These are phyloP conservation scores for Phytophthora pisi DNA, from an alignment of 352 stramenopile genomes.

Conservation along the genomic window DNA sequence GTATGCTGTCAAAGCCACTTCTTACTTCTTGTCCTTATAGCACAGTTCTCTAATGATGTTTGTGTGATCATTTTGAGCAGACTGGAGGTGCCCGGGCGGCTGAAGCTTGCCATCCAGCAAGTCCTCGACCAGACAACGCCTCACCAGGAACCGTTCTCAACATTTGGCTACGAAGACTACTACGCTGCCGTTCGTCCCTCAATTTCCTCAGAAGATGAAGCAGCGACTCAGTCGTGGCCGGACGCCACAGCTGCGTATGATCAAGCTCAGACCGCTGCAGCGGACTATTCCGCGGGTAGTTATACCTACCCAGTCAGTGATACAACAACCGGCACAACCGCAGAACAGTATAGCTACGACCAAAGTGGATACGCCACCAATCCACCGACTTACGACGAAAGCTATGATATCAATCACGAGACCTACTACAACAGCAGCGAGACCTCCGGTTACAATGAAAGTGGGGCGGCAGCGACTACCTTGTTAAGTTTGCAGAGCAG, in stretches of 20 bases:
- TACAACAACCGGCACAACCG: not conserved
- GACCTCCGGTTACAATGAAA: conserved; percentile 11
- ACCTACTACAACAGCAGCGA: conserved; percentile 13
- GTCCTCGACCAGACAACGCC: conserved; percentile 48
- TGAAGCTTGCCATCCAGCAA: conserved; percentile 74
- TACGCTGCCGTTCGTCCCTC: conserved; percentile 28
- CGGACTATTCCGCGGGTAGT: conserved; percentile 17
- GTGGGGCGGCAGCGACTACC: conserved; percentile 13
- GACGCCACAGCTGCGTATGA: conserved; percentile 9
- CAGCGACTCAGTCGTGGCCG: conserved; percentile 11
- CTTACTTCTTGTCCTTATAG: not conserved
- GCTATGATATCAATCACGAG: not conserved
- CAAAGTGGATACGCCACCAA: conserved; percentile 8
- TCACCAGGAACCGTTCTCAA: conserved; percentile 9
- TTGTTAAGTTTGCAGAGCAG: conserved; percentile 28
- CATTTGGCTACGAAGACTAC: conserved; percentile 35
- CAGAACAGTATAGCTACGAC: conserved; percentile 8
- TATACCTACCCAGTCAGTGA: conserved; percentile 20
- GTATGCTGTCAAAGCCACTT: conserved; percentile 31
- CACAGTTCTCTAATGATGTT: not conserved
- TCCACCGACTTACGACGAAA: conserved; percentile 20
- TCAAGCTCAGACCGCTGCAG: conserved; percentile 14
- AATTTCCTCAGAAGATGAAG: conserved; percentile 13
- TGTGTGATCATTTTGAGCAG: conserved; percentile 18
- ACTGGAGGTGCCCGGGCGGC: conserved; percentile 52